These are phyloP conservation scores for Geotrichum citri-aurantii DNA, from an alignment of 1,139 yeast species.

Conservation along the genomic window DNA sequence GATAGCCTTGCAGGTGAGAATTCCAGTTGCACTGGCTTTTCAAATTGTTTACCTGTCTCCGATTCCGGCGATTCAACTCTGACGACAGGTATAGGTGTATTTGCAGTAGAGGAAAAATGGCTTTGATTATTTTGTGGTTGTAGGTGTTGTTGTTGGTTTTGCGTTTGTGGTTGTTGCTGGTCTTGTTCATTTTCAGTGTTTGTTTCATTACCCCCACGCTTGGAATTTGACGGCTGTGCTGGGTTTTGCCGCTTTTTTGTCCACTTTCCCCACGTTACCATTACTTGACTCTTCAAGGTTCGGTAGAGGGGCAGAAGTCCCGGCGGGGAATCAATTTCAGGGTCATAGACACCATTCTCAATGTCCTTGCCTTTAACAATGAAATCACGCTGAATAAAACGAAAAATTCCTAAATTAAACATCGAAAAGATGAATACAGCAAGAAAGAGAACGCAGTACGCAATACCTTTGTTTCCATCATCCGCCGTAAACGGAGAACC, in stretches of 20 bases:
- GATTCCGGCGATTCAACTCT: neutral
- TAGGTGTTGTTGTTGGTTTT: neutral
- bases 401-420: slow-evolving; percentile 71
- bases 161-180: neutral
- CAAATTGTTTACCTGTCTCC: neutral
- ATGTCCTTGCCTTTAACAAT: slow-evolving; percentile 9
- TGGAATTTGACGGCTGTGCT: neutral
- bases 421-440: slow-evolving; percentile 65
- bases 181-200: neutral
- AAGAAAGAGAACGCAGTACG: slow-evolving; percentile 74
- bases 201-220: neutral
- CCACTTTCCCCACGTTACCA: neutral
- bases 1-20: neutral
- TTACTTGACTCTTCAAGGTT: neutral
- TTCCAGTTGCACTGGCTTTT: neutral
- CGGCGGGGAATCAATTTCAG: neutral
- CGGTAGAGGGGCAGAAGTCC: neutral
- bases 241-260: neutral
- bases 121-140: neutral
- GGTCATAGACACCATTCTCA: slow-evolving; percentile 9
- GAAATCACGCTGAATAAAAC: slow-evolving; percentile 68
- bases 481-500: slow-evolving; percentile 52
- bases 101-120: no score
- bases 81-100: neutral
- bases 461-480: slow-evolving; percentile 74